Percentiles rank a stretch among this genome's conserved stretches.
Evolutionary conservation across 1,139 yeast species (phyloP).

Genomic region (Pichia sp.): DNA sequence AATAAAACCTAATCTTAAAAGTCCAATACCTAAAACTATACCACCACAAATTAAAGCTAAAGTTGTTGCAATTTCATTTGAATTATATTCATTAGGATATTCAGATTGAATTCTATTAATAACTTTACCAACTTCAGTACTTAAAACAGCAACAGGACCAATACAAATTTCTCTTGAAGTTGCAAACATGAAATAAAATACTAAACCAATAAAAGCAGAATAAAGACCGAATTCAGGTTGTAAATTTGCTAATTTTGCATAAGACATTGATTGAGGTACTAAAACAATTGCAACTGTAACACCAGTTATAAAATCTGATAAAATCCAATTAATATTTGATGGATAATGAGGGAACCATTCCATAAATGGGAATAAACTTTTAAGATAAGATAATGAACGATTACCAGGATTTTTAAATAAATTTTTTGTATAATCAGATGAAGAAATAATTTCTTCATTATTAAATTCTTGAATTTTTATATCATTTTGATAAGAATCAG

Average conservation of each 20-base stretch:
- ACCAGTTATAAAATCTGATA: slow-evolving; percentile 83
- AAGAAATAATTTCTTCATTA: slow-evolving; percentile 33
- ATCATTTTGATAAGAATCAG: background rate
- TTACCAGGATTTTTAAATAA: slow-evolving; percentile 37
- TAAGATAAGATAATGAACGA: slow-evolving; percentile 40
- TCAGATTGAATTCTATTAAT: slow-evolving; percentile 54
- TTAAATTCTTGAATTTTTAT: background rate
- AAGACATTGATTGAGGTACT: slow-evolving; percentile 94
- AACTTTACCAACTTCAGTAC: slow-evolving; percentile 75
- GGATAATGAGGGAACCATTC: slow-evolving; percentile 83
- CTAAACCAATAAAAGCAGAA: slow-evolving; percentile 89
- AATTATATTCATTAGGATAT: slow-evolving; percentile 35
- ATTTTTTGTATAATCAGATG: slow-evolving; percentile 38
- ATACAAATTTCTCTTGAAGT: slow-evolving; percentile 92
- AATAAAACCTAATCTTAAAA: slow-evolving; percentile 77
- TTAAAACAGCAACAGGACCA: slow-evolving; percentile 97
- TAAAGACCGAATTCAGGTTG: slow-evolving; percentile 81
- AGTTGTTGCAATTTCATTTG: slow-evolving; percentile 70
- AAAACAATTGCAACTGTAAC: slow-evolving; percentile 86
- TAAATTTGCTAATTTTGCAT: slow-evolving; percentile 79
- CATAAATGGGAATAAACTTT: slow-evolving; percentile 69
- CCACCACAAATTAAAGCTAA: slow-evolving; percentile 79
- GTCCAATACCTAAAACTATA: slow-evolving; percentile 73
- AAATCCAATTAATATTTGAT: slow-evolving; percentile 52
- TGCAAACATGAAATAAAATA: slow-evolving; percentile 82